Evolutionary conservation across 1,284 basidiomycete species (phyloP), one percentile per base, ranked within the genome.

Genomic region (Malassezia dermatis): DNA sequence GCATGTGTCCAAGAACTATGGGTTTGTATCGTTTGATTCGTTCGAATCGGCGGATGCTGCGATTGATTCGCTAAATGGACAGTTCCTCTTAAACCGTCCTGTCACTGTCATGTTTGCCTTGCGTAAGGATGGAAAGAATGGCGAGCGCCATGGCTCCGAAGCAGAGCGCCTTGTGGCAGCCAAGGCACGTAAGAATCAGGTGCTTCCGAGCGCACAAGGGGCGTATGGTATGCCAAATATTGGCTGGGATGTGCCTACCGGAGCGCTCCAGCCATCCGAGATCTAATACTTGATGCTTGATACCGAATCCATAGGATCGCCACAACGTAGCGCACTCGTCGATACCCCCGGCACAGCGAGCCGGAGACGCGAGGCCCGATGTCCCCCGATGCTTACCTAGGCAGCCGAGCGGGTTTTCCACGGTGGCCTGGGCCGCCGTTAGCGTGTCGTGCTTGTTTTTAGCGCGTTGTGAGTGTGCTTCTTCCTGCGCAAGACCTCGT

Each of bases 81-180:
- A 98, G 71, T 95, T 89, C 81, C 80, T 98, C 43, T 90, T 93
- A 84, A 96, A 96, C 80, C 94, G 94, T 76, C 86, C 90, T 56
- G 88, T 96, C 72, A 85, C 85, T 15, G 90, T 95, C 13, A 89
- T 93, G 75, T 96, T 94, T 74, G 93, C 93, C 4, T 93, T 95
- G 81, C 96, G 96, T 77, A 96, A 96, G 78, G 94, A 98, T 68
- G 89, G 88, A 52, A 95, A 96, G 76, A 90, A 91, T n/a, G 69
- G 69, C n/a, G 93, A 98, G 76, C 82, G 91, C 15, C 94, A 98
- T 70, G 94, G 93, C 32, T 94, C 91, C 4, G 80, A 86, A 19
- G 91, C 94, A 2, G 93, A 98, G 77, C 84, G 93, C 58, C 81
- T 96, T 42, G 82, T 98, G 62, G 90, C 93, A 1, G 84, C 88